Percentiles rank a stretch among this genome's conserved stretches.
Conservation (phyloP, 176 grass and related monocot genomes). For the Lolium rigidum region DNA sequence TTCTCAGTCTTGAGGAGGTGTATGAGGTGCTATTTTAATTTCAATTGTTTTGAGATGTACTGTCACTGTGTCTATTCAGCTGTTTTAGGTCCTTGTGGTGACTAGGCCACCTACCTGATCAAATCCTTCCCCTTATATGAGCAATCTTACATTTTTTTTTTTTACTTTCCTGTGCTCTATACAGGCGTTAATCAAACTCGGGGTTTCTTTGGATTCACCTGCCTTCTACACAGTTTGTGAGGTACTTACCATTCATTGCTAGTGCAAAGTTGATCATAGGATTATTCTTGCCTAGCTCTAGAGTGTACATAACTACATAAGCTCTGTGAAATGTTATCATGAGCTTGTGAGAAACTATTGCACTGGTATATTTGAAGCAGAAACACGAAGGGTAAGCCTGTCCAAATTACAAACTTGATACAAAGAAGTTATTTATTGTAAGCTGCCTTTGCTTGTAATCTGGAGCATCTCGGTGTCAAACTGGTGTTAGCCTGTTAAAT, state of each 20-base stretch:
- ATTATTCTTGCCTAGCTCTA: not conserved
- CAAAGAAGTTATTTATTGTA: constrained; percentile 1
- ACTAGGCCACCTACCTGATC: not conserved
- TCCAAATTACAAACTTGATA: not conserved
- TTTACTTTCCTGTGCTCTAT: constrained; percentile 22
- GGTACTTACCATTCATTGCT: constrained; percentile 28
- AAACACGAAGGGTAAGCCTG: not conserved
- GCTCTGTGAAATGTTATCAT: not conserved
- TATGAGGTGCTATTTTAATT: constrained; percentile 58
- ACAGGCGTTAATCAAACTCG: constrained; percentile 54
- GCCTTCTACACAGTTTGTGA: constrained; percentile 51
- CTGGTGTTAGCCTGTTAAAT: not conserved
- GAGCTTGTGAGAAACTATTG: not conserved
- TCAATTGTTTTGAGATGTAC: not conserved
- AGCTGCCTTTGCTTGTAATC: not conserved
- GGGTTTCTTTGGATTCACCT: constrained; percentile 46
- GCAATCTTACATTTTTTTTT: not conserved
- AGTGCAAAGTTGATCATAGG: not conserved
- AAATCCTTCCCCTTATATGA: not conserved
- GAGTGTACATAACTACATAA: not conserved
- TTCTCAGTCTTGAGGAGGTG: constrained; percentile 77
- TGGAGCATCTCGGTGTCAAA: constrained; percentile 17
- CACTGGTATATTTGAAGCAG: constrained; percentile 1
- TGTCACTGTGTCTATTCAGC: not conserved
- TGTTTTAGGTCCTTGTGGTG: constrained; percentile 3